Evolutionary conservation across 495 filamentous ascomycete species (phyloP).

Genomic region (Tuber melanosporum): DNA sequence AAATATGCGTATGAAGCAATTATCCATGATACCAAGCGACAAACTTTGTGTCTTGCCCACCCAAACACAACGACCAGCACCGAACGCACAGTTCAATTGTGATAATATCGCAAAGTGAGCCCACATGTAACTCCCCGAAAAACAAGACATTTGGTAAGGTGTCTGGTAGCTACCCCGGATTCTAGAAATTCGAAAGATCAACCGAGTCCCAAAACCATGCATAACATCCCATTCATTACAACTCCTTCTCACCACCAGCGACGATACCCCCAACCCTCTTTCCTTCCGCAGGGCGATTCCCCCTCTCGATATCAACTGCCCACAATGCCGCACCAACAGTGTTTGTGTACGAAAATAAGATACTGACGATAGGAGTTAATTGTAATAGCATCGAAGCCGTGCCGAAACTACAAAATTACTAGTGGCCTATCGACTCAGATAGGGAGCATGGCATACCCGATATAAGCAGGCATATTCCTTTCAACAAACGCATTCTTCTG

Average conservation of each 20-base stretch:
- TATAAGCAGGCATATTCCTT: constrained; percentile 30
- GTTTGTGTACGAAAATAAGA: constrained; percentile 78
- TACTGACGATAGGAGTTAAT: constrained; percentile 71
- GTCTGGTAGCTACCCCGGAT: neutral
- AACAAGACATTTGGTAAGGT: neutral
- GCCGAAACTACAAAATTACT: constrained; percentile 21
- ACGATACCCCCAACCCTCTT: constrained; percentile 15
- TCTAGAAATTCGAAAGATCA: neutral
- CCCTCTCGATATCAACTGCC: constrained; percentile 83
- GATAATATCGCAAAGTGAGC: neutral
- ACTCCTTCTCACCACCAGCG: constrained; percentile 20
- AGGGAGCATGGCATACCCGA: constrained; percentile 12
- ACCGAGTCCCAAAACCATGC: neutral
- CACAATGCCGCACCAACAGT: constrained; percentile 82
- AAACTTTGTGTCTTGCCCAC: too few relatives aligned
- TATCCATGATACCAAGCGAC: too few relatives aligned
- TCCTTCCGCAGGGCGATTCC: constrained; percentile 15
- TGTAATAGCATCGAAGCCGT: constrained; percentile 43
- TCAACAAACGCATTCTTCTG: constrained; percentile 28
- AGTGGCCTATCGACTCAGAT: neutral
- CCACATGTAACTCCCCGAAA: neutral
- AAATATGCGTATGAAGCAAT: too few relatives aligned
- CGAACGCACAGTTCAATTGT: too few relatives aligned
- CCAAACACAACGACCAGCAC: too few relatives aligned
- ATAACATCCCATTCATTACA: constrained; percentile 4